Evolutionary conservation across 2,329 filamentous ascomycete genomes (phyloP).

Genomic region (Fusarium setosum): DNA sequence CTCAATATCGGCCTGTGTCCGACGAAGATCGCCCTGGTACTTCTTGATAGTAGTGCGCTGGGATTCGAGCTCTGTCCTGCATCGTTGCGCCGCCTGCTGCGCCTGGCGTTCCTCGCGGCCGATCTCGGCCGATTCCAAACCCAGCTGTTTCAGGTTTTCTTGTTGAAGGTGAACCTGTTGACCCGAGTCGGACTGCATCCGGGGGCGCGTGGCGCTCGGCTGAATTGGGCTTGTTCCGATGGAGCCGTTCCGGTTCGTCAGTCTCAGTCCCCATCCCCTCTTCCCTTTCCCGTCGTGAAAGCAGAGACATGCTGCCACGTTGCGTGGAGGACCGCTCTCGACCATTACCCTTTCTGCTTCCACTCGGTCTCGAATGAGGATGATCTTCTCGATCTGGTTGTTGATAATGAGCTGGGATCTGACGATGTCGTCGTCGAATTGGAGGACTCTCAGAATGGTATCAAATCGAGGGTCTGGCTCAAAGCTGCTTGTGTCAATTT

Average conservation of each 20-base stretch:
- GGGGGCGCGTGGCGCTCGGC: slow-evolving; percentile 64
- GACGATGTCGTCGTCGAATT: slow-evolving; percentile 83
- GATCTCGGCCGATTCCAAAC: slow-evolving; percentile 64
- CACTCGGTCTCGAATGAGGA: slow-evolving; percentile 76
- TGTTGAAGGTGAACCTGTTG: slow-evolving; percentile 69
- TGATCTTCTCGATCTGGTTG: slow-evolving; percentile 83
- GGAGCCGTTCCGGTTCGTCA: slow-evolving; percentile 58
- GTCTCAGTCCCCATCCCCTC: slow-evolving; percentile 69
- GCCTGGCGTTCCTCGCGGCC: slow-evolving; percentile 60
- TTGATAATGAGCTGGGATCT: slow-evolving; percentile 87
- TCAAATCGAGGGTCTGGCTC: slow-evolving; percentile 80
- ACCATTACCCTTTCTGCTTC: slow-evolving; percentile 79
- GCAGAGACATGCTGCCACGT: slow-evolving; percentile 79
- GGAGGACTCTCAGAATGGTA: slow-evolving; percentile 83
- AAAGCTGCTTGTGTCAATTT: slow-evolving; percentile 54
- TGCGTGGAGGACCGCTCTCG: slow-evolving; percentile 67
- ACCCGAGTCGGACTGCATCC: slow-evolving; percentile 85
- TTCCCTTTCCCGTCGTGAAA: slow-evolving; percentile 68
- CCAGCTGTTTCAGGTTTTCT: slow-evolving; percentile 64
- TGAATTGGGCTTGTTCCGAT: slow-evolving; percentile 56
- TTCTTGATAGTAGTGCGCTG: slow-evolving; percentile 48
- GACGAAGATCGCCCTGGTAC: slow-evolving; percentile 67
- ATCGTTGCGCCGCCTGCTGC: slow-evolving; percentile 60
- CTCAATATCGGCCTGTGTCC: slow-evolving; percentile 69
- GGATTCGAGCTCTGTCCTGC: slow-evolving; percentile 58